These are phyloP conservation scores for Fusarium sp. DNA, from an alignment of 2,329 filamentous ascomycete species.

Conservation along the genomic window DNA sequence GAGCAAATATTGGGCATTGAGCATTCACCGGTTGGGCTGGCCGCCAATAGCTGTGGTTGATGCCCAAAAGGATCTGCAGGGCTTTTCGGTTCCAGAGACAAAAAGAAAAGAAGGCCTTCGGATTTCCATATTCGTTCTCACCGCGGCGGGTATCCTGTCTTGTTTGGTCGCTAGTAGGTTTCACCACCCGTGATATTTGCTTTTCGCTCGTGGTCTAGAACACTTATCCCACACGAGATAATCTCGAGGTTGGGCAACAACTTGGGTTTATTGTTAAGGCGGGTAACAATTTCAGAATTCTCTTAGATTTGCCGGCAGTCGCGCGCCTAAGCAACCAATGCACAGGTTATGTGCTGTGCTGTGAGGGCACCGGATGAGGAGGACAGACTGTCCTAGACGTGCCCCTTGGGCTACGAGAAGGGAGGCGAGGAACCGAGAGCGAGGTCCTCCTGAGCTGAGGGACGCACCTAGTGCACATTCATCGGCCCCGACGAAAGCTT, in stretches of 20 bases:
- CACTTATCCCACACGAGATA: not conserved
- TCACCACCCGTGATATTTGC: constrained; percentile 20
- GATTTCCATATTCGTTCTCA: constrained; percentile 9
- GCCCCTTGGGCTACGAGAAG: not conserved
- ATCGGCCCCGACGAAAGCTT: not conserved
- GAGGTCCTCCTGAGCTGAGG: not conserved
- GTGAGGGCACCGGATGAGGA: not conserved
- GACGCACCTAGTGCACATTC: not conserved
- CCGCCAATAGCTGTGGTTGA: not conserved
- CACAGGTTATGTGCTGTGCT: not conserved
- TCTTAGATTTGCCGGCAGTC: constrained; percentile 17
- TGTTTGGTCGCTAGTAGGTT: constrained; percentile 19
- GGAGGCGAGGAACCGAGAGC: not conserved
- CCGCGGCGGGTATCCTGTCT: not conserved
- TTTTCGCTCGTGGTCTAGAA: constrained; percentile 18
- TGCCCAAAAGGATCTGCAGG: constrained; percentile 27
- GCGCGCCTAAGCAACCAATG: constrained; percentile 22
- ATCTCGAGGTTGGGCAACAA: not conserved
- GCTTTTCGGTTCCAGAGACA: not conserved
- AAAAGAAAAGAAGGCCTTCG: constrained; percentile 7
- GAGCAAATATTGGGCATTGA: constrained; percentile 17
- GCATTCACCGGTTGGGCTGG: constrained; percentile 6
- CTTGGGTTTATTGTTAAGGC: constrained; percentile 25
- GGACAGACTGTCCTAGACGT: not conserved
- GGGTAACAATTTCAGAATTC: constrained; percentile 20